Percentiles rank a stretch among this genome's conserved stretches.
These are phyloP conservation scores for Pichia californica DNA, from an alignment of 805 yeast genomes.

Conservation along the genomic window DNA sequence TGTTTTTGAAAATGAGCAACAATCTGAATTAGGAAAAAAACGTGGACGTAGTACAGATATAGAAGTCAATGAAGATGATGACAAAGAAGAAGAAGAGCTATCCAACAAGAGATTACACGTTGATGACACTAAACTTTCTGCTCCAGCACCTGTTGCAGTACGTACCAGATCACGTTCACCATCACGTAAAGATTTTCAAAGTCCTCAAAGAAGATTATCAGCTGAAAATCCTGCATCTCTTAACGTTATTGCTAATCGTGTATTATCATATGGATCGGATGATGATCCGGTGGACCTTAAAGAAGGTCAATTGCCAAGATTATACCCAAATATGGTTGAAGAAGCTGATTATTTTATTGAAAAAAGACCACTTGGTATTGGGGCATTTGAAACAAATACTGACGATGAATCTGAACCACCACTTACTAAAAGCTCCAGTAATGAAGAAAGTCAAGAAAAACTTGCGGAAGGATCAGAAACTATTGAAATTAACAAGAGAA, in stretches of 20 bases:
- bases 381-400: constrained; percentile 3
- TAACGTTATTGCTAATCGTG: constrained; percentile 15
- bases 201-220: not conserved
- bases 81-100: not conserved
- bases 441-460: not conserved
- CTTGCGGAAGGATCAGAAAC: no score
- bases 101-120: not conserved
- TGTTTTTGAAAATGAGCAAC: not conserved
- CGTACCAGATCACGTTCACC: constrained; percentile 23
- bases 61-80: not conserved
- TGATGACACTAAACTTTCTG: constrained; percentile 8
- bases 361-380: not conserved
- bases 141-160: constrained; percentile 12
- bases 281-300: constrained; percentile 12
- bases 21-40: no score
- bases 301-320: constrained; percentile 18
- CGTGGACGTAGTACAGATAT: constrained; percentile 3
- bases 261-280: constrained; percentile 26
- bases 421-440: no score
- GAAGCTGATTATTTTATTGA: constrained; percentile 28
- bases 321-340: constrained; percentile 19
- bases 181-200: constrained; percentile 13
- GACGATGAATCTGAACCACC: no score
- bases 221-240: not conserved
- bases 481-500: no score